Evolutionary conservation across 2,329 filamentous ascomycete genomes (phyloP).

Genomic region (Teratosphaeria nubilosa): DNA sequence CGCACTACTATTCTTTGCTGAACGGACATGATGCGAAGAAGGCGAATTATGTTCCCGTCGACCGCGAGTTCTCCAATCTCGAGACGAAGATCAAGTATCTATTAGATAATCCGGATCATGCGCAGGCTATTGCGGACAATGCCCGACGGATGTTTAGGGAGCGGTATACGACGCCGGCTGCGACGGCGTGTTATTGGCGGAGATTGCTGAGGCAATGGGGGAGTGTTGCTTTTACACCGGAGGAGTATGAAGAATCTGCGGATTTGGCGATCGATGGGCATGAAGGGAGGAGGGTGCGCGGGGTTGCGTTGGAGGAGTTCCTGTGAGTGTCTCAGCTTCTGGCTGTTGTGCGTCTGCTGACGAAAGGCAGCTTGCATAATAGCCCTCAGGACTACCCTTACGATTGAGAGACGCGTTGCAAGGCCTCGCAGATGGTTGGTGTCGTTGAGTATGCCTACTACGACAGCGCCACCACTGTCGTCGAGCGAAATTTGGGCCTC

Average conservation of each 20-base stretch:
- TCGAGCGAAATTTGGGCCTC: neutral
- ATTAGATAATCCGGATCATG: constrained; percentile 13
- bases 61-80: constrained; percentile 23
- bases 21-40: constrained; percentile 4
- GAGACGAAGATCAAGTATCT: constrained; percentile 16
- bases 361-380: neutral
- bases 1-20: constrained; percentile 24
- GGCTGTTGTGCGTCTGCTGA: neutral
- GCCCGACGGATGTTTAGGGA: constrained; percentile 18
- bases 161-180: constrained; percentile 21
- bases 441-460: neutral
- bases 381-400: constrained; percentile 1
- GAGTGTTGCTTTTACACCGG: neutral
- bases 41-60: constrained; percentile 23
- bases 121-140: constrained; percentile 19
- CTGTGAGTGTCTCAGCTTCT: neutral
- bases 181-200: constrained; percentile 23
- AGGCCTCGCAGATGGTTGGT: neutral
- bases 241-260: neutral
- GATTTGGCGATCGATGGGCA: neutral
- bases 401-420: neutral
- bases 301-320: constrained; percentile 3
- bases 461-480: too few relatives aligned
- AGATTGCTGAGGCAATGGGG: constrained; percentile 22
- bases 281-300: neutral